Conservation (phyloP, 2,329 filamentous ascomycete genomes). For the Hypoxylon rubiginosum region DNA sequence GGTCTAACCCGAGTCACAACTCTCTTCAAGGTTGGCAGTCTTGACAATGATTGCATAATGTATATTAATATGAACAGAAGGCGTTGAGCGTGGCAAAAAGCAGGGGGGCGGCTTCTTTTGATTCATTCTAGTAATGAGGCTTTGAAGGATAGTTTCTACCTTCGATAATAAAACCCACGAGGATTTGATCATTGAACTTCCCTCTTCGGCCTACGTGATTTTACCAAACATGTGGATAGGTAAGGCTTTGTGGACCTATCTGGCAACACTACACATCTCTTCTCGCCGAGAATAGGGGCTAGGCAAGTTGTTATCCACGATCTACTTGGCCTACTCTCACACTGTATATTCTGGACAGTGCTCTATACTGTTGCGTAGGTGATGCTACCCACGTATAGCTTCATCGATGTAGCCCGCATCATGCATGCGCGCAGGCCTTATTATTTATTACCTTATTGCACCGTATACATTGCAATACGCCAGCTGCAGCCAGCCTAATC, state of each 20-base stretch:
- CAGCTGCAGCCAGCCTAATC: background rate
- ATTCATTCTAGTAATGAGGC: background rate
- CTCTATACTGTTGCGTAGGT: background rate
- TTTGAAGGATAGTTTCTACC: background rate
- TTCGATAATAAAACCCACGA: background rate
- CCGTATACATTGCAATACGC: background rate
- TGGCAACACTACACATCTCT: background rate
- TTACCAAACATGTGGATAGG: background rate
- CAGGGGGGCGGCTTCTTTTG: slow-evolving; percentile 12
- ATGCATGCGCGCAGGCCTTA: slow-evolving; percentile 10
- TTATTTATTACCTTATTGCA: background rate
- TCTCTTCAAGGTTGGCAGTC: background rate
- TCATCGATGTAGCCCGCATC: background rate
- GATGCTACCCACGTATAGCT: background rate
- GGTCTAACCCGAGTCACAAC: background rate
- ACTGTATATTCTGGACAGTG: background rate
- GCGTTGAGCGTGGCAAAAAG: slow-evolving; percentile 29
- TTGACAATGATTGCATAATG: slow-evolving; percentile 32
- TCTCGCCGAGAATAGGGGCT: background rate
- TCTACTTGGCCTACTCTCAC: background rate
- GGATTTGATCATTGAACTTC: slow-evolving; percentile 1
- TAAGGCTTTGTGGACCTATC: background rate
- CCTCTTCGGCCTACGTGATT: background rate
- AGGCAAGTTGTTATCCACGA: background rate
- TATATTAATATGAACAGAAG: slow-evolving; percentile 35